Conservation (phyloP, 2,329 filamentous ascomycete genomes). For the Endocalyx cinctus region DNA sequence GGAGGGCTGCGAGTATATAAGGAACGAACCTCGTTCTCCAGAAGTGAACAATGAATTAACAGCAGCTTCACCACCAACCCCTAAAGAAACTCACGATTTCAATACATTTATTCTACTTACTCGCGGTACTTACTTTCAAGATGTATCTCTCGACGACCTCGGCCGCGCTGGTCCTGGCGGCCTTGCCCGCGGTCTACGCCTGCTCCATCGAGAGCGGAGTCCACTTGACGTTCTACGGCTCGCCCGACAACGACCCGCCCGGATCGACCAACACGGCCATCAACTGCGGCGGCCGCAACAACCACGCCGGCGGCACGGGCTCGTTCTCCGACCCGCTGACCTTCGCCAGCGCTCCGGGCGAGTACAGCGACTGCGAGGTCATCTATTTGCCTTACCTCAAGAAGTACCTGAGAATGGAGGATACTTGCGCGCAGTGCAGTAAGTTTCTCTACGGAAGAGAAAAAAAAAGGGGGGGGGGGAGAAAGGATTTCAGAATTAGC, state of each 20-base stretch:
- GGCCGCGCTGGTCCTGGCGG: no score
- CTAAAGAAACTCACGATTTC: no score
- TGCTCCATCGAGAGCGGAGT: slow-evolving; percentile 22
- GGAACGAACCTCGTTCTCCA: no score
- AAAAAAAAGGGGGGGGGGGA: slow-evolving; percentile 1
- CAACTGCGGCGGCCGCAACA: slow-evolving; percentile 29
- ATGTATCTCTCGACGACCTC: no score
- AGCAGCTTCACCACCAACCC: no score
- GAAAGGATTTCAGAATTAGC: slow-evolving; percentile 1
- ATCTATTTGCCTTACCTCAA: slow-evolving; percentile 39
- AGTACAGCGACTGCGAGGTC: slow-evolving; percentile 38
- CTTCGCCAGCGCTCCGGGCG: slow-evolving; percentile 35
- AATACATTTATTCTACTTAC: no score
- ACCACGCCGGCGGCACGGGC: slow-evolving; percentile 35
- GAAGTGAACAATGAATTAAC: no score
- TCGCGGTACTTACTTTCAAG: no score
- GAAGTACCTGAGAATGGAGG: slow-evolving; percentile 36
- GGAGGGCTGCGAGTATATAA: no score
- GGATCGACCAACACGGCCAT: slow-evolving; percentile 29
- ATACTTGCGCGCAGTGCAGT: slow-evolving; percentile 19
- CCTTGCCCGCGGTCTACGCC: no score
- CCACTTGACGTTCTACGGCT: slow-evolving; percentile 35
- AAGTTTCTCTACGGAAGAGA: slow-evolving; percentile 7
- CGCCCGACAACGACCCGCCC: slow-evolving; percentile 34
- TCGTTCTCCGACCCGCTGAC: slow-evolving; percentile 38